Evolutionary conservation across 2,329 filamentous ascomycete species (phyloP), one percentile per base, ranked within the genome.

Genomic region (Talaromyces sp.): DNA sequence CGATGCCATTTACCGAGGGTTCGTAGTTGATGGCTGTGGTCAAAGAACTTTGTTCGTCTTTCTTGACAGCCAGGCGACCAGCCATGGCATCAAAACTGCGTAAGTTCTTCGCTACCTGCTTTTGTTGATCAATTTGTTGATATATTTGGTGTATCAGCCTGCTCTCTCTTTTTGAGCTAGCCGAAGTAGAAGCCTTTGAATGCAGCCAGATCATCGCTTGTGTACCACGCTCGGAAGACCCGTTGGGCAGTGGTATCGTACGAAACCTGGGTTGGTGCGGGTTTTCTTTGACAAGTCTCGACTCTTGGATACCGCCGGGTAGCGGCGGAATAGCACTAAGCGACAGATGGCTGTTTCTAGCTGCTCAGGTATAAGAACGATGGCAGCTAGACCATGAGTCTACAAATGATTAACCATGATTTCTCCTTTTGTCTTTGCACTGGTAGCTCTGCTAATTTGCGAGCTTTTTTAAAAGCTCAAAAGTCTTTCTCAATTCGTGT

Each of bases 241-340:
- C 83, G 31, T 80, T 84, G 66, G 87, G 91, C 67, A 82, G 85
- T 65, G 86, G 89, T 70, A 83, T 88, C 65, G 82, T 90, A 73
- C 92, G 90, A 77, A 93, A 92, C 72, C 85, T 97, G 60, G 91
- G 93, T 76, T 97, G 93, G 93, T 93, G 96, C 69, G 93, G 93
- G 63, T 97, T 97, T 74, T 90, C 91, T 74, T 85, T 94, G 70
- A 88, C 87, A 59, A 94, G 91, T 27, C 83, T 97, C 50, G 89
- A 93, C 70, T 85, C 87, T 70, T 97, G 92, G 89, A 85, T 66
- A 54, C 43, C 65, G 22, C 56, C 86, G 16, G 80, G 83, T 54
- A 82, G 83, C 45, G 75, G 76, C 57, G 79, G 79, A 56, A 86
- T 90, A 68, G 84, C 89, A 62, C 87, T 90, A 60, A 96, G 92